These are phyloP conservation scores for Arctium lappa DNA, from an alignment of 129 eudicot genomes.

Conservation along the genomic window DNA sequence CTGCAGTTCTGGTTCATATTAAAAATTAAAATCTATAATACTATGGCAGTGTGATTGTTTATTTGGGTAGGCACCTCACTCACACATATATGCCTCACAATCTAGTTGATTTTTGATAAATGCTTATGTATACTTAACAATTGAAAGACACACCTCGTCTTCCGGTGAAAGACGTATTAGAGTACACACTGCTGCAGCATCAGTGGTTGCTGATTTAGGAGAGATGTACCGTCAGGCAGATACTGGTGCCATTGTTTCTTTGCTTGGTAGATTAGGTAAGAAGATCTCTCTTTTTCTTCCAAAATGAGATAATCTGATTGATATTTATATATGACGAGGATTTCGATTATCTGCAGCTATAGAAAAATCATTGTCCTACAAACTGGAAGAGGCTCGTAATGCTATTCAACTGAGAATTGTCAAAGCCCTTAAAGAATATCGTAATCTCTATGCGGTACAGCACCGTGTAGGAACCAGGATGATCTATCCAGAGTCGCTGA, in stretches of 20 bases:
- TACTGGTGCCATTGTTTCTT: slow-evolving; percentile 79
- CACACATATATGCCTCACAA: neutral
- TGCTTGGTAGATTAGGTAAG: slow-evolving; percentile 77
- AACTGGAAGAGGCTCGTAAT: slow-evolving; percentile 81
- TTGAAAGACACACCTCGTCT: slow-evolving; percentile 76
- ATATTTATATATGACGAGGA: neutral
- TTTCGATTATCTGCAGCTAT: slow-evolving; percentile 50
- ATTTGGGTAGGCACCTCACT: neutral
- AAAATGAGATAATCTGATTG: neutral
- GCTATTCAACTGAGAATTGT: slow-evolving; percentile 66
- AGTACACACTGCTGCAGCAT: slow-evolving; percentile 95
- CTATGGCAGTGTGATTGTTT: neutral
- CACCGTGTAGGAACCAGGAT: slow-evolving; percentile 79
- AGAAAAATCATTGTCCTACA: slow-evolving; percentile 71
- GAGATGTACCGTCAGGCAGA: slow-evolving; percentile 97
- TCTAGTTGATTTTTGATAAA: neutral
- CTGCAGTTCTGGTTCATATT: neutral
- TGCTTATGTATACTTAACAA: slow-evolving; percentile 40
- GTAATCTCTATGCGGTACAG: slow-evolving; percentile 78
- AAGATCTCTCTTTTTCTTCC: neutral
- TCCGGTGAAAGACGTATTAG: slow-evolving; percentile 94
- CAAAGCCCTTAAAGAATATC: slow-evolving; percentile 81
- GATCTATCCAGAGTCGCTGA: slow-evolving; percentile 91
- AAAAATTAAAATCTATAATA: neutral
- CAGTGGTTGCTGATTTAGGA: slow-evolving; percentile 85